These are phyloP conservation scores for Lentinula guzmanii DNA, from an alignment of 768 basidiomycete genomes.

Conservation along the genomic window DNA sequence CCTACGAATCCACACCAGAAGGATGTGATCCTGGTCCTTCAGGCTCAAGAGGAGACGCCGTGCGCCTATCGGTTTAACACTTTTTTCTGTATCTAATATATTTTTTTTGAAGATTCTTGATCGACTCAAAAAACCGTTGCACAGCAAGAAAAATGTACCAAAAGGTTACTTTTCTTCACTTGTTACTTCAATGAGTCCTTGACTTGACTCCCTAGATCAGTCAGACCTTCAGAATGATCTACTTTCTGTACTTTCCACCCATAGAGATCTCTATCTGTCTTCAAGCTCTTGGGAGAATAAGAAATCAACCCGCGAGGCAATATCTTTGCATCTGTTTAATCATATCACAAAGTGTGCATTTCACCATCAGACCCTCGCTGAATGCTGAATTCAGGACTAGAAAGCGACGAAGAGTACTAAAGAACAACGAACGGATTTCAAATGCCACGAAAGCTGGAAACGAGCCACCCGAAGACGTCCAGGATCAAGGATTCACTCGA, in stretches of 20 bases:
- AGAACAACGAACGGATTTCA: slow-evolving; percentile 91
- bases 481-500: slow-evolving; percentile 97
- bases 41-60: slow-evolving; percentile 15
- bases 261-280: slow-evolving; percentile 75
- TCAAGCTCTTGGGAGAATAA: slow-evolving; percentile 61
- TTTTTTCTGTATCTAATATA: neutral
- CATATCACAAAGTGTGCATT: slow-evolving; percentile 77
- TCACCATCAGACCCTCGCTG: no score
- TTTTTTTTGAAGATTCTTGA: slow-evolving; percentile 41
- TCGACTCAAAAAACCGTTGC: slow-evolving; percentile 50
- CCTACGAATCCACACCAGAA: slow-evolving; percentile 44
- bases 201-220: slow-evolving; percentile 30
- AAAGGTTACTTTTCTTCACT: slow-evolving; percentile 33
- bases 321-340: slow-evolving; percentile 77
- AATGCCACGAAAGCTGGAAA: slow-evolving; percentile 54
- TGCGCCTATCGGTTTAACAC: slow-evolving; percentile 8
- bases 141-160: slow-evolving; percentile 44
- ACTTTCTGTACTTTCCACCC: slow-evolving; percentile 55
- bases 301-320: slow-evolving; percentile 56
- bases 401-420: slow-evolving; percentile 84
- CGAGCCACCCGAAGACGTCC: slow-evolving; percentile 65
- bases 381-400: slow-evolving; percentile 32
- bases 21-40: slow-evolving; percentile 24
- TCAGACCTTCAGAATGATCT: slow-evolving; percentile 59
- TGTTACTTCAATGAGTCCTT: neutral